Conservation (phyloP, 2,329 filamentous ascomycete genomes). For the Diplodia mutila region DNA sequence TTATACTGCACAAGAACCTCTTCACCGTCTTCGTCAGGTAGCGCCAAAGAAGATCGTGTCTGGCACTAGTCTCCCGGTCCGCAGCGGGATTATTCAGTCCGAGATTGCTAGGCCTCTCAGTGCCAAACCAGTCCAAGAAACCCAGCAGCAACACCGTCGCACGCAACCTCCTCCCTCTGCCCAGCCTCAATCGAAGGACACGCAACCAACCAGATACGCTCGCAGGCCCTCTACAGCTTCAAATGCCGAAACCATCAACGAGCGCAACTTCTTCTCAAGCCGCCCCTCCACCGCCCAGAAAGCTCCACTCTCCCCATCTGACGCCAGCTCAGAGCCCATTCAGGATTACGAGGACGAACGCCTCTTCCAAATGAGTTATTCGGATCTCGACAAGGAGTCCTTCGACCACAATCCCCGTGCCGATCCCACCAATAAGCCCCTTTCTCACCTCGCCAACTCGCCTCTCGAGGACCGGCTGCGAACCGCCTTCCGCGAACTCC, state of each 20-base stretch:
- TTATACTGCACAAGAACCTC: background rate
- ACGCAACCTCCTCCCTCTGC: background rate
- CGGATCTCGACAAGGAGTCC: conserved; percentile 53
- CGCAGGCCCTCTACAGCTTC: background rate
- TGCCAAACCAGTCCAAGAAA: background rate
- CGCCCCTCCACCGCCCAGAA: conserved; percentile 14
- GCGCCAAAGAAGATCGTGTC: background rate
- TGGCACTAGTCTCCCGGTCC: conserved; percentile 5
- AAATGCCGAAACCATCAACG: conserved; percentile 1
- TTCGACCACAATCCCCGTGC: conserved; percentile 49
- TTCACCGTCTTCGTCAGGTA: background rate
- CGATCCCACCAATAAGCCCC: background rate
- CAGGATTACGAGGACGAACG: conserved; percentile 52
- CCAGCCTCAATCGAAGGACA: background rate
- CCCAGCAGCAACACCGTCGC: background rate
- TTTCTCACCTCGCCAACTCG: conserved; percentile 28
- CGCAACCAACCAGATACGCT: background rate
- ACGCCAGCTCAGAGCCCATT: conserved; percentile 11
- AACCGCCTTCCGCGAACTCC: conserved; percentile 34
- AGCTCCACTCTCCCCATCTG: conserved; percentile 26
- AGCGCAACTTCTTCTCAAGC: background rate
- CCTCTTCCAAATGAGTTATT: conserved; percentile 52
- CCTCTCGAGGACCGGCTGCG: conserved; percentile 12
- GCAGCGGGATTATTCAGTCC: background rate
- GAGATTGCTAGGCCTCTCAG: background rate